Percentiles rank a stretch among this genome's conserved stretches.
Evolutionary conservation across 805 yeast genomes (phyloP).

Genomic region (Barnettozyma californica): DNA sequence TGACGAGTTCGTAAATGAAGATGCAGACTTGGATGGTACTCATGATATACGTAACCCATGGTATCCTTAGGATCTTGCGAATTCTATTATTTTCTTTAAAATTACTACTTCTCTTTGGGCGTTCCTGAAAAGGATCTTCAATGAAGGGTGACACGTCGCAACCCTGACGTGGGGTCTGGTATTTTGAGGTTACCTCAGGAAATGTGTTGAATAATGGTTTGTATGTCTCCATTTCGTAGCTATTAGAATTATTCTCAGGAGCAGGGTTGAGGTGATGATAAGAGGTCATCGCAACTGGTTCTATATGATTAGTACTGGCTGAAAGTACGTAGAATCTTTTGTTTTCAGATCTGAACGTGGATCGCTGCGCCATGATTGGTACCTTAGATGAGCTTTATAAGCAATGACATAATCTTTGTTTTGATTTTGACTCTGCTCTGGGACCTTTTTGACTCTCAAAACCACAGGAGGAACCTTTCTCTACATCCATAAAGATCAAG

Average conservation of each 20-base stretch:
- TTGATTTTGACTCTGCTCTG: no score
- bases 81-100: no score
- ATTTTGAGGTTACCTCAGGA: not conserved
- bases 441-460: no score
- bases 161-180: not conserved
- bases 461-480: not conserved
- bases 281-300: not conserved
- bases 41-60: constrained; percentile 14
- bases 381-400: not conserved
- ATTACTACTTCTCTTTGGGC: not conserved
- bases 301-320: not conserved
- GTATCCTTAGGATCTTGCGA: constrained; percentile 1
- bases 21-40: constrained; percentile 46
- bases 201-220: not conserved
- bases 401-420: not conserved
- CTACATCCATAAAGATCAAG: not conserved
- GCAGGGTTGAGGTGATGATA: not conserved
- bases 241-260: not conserved
- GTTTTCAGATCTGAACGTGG: not conserved
- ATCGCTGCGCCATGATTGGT: no score
- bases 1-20: constrained; percentile 55
- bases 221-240: constrained; percentile 2
- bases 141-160: not conserved
- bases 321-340: not conserved
- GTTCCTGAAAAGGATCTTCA: constrained; percentile 3